A percentile compares a stretch with the other conserved stretches of the same genome.
These are phyloP conservation scores for Colletotrichum tamarilloi DNA, from an alignment of 2,329 filamentous ascomycete genomes.

Conservation along the genomic window DNA sequence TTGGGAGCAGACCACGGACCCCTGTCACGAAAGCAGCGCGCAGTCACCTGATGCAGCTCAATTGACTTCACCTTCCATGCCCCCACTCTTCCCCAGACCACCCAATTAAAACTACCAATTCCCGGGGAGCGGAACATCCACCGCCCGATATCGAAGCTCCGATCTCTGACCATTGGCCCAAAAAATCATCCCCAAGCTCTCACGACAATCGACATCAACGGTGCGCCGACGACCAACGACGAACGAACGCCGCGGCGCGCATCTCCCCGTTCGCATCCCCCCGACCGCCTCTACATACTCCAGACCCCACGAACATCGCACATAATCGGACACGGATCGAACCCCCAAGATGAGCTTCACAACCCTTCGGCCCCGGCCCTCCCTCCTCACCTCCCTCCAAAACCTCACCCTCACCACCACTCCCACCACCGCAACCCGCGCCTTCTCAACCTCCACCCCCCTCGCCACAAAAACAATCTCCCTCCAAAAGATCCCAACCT, in stretches of 20 bases:
- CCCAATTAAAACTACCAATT: slow-evolving; percentile 2
- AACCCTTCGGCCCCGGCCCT: slow-evolving; percentile 7
- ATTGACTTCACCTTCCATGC: background rate
- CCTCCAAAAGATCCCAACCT: slow-evolving; percentile 56
- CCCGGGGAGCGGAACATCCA: slow-evolving; percentile 14
- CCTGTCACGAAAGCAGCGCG: slow-evolving; percentile 45
- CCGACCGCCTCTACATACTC: background rate
- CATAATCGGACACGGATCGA: slow-evolving; percentile 39
- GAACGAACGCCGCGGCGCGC: background rate
- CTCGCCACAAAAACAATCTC: slow-evolving; percentile 54
- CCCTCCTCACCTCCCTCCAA: slow-evolving; percentile 22
- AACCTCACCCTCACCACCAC: slow-evolving; percentile 7
- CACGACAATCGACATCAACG: background rate
- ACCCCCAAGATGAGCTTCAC: background rate
- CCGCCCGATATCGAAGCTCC: slow-evolving; percentile 17
- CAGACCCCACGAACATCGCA: slow-evolving; percentile 40
- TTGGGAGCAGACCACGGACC: slow-evolving; percentile 7
- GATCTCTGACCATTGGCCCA: slow-evolving; percentile 10
- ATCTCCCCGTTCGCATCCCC: background rate
- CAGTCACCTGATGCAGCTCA: slow-evolving; percentile 47
- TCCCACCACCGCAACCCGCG: slow-evolving; percentile 7
- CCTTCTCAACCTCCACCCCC: slow-evolving; percentile 51
- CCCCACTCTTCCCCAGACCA: too few relatives aligned
- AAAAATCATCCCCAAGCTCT: slow-evolving; percentile 20
- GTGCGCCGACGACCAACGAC: background rate